Evolutionary conservation across 371 early-diverging fungal species (phyloP), one percentile per base, ranked within the genome.

Genomic region (Sporodiniella umbellata): DNA sequence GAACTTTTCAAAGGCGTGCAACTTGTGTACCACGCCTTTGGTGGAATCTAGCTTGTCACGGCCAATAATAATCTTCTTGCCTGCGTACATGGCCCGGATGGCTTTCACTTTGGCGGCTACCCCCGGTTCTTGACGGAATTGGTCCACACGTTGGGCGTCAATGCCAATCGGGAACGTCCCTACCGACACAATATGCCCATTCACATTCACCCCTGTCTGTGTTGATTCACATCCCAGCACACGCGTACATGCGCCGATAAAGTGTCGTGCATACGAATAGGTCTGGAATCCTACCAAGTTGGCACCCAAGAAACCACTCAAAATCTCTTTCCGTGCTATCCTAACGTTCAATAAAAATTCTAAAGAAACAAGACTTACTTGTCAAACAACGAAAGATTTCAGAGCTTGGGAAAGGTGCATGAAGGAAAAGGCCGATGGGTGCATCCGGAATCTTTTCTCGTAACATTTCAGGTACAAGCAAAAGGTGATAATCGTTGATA

Each of bases 401-500:
- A 2, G 92, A 89, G 54, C 85, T 86, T 8, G 99, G 98, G 72
- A 99, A 99, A 12, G 99, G 95, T 0, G 96, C 93, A 75, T 99
- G 99, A 37, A 98, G 72, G 68, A 99, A 99, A 62, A 98, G 90
- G n/a, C 96, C 97, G 50, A 99, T 88, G 31, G 85, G 81, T 2
- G 95, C 89, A 30, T 79, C 65, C 0, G 94, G 95, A 15, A 96
- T 65, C 30, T 66, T 73, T 55, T 81, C 68, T 43, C 95, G 84
- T 18, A 99, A 62, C 81, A 98, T 83, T 48, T 83, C 73, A 7
- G 99, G 99, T 1, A 98, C 83, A 42, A 96, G 63, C 63, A 98
- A 81, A 26, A 99, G 66, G 68, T 99, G 99, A 64, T 99, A 99
- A 74, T 99, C 99, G 60, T 99, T 97, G 46, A 99, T 87, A 94